Evolutionary conservation across 2,329 filamentous ascomycete species (phyloP), one percentile per base, ranked within the genome.

Genomic region (Endoconidiophora polonica): DNA sequence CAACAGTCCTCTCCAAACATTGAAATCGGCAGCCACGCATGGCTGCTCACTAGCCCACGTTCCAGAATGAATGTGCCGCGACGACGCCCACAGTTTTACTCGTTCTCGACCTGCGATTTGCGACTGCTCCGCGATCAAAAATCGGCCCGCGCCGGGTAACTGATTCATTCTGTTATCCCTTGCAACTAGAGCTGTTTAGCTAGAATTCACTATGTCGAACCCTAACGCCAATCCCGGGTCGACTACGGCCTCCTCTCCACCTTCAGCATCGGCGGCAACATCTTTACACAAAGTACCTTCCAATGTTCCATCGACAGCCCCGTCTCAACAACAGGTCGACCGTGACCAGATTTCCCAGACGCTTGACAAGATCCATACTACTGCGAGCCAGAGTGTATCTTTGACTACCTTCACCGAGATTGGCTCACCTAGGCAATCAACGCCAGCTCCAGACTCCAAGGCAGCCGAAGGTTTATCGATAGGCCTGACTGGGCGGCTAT

Each of bases 321-420:
- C 54, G 3, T 65, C 70, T 2, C 71, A 74, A 10, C 42, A 45
- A 20, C 51, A 46, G 39, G 43, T 47, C 23, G 83, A 88, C 62
- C 83, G 77, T 60, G 83, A 86, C 55, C 80, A 84, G 52, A 71
- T 90, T 37, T 78, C 83, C 33, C 77, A 86, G 55, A 76, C 82
- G 16, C 77, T 95, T 54, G 83, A 94, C 64, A 81, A 85, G 58
- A 94, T 95, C 57, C 90, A 95, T 64, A 86, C 72, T 46, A 80
- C 84, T 4, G 87, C 88, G n/a, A 93, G 84, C 59, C 83, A 85
- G 61, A 84, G 84, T 33, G 83, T 83, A 55, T 77, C 79, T 33
- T 71, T 96, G 44, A 96, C 90, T 2, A 93, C 87, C 6, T 96
- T 96, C 66, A 93, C 93, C 65, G 88, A 95, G 60, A 88, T 94